Evolutionary conservation across 2,329 filamentous ascomycete genomes (phyloP).

Genomic region (Cladosporium colombiae): DNA sequence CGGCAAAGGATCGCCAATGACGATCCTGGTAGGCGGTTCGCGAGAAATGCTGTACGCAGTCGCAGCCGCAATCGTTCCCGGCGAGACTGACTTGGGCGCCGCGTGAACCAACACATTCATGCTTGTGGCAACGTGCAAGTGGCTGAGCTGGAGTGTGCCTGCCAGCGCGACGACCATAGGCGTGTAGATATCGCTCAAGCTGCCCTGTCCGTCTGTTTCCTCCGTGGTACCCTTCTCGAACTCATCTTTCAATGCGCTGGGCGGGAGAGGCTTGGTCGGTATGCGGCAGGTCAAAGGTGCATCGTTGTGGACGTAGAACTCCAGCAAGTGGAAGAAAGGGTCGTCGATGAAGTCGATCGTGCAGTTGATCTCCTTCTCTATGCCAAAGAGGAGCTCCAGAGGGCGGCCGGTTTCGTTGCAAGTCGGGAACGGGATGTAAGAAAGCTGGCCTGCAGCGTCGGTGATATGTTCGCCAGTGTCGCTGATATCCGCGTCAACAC

Average conservation of each 20-base stretch:
- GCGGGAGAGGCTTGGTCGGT: slow-evolving; percentile 68
- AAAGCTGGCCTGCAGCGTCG: slow-evolving; percentile 74
- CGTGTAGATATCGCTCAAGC: slow-evolving; percentile 59
- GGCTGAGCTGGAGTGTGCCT: slow-evolving; percentile 83
- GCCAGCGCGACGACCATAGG: slow-evolving; percentile 86
- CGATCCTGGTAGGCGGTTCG: slow-evolving; percentile 61
- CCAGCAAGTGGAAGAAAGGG: slow-evolving; percentile 82
- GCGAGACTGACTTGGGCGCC: slow-evolving; percentile 53
- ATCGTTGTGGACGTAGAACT: slow-evolving; percentile 98
- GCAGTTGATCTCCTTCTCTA: slow-evolving; percentile 79
- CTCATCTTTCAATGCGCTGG: slow-evolving; percentile 39
- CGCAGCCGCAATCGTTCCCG: slow-evolving; percentile 81
- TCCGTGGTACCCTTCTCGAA: slow-evolving; percentile 38
- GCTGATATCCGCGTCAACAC: slow-evolving; percentile 47
- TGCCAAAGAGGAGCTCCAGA: slow-evolving; percentile 83
- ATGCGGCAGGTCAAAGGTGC: slow-evolving; percentile 89
- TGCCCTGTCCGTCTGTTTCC: slow-evolving; percentile 40
- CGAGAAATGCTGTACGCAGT: slow-evolving; percentile 78
- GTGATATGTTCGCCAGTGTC: slow-evolving; percentile 89
- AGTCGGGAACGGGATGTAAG: slow-evolving; percentile 87
- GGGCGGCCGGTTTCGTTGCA: slow-evolving; percentile 86
- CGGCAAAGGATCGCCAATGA: slow-evolving; percentile 84
- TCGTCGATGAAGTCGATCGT: slow-evolving; percentile 76
- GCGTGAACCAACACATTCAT: slow-evolving; percentile 84
- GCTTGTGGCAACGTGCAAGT: slow-evolving; percentile 86